Conservation (phyloP, 306 rosid species). For the Cicer judaicum region DNA sequence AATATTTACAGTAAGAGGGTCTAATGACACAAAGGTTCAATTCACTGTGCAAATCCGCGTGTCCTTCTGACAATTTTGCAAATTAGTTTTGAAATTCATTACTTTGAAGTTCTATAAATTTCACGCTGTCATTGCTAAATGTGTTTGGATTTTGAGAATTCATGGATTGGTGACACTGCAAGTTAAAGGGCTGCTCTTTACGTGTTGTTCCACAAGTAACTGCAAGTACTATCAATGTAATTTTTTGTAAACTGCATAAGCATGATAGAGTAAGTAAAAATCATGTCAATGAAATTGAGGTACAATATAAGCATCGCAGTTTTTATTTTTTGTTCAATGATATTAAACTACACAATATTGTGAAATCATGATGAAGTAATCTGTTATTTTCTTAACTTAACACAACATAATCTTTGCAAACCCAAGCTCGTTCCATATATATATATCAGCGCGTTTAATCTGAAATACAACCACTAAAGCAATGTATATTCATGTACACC, state of each 20-base stretch:
- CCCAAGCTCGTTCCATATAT: slow-evolving; percentile 9
- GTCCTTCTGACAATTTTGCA: too few species aligned
- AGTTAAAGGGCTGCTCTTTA: neutral
- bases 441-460: slow-evolving; percentile 20
- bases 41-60: too few species aligned
- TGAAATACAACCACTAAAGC: slow-evolving; percentile 41
- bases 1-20: too few species aligned
- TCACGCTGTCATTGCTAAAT: neutral
- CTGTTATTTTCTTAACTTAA: neutral
- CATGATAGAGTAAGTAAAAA: neutral
- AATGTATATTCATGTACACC: slow-evolving; percentile 40
- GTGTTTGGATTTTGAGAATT: neutral
- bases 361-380: too few species aligned
- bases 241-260: neutral
- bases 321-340: neutral
- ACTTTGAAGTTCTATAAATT: neutral
- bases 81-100: too few species aligned
- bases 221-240: neutral
- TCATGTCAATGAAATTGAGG: neutral
- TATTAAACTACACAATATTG: neutral
- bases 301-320: neutral
- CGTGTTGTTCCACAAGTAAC: neutral
- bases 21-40: too few species aligned
- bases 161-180: neutral
- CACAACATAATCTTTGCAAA: neutral